phyloP scores from a whole-genome alignment of 306 rosid genomes.

The Comarum palustre region DNA sequence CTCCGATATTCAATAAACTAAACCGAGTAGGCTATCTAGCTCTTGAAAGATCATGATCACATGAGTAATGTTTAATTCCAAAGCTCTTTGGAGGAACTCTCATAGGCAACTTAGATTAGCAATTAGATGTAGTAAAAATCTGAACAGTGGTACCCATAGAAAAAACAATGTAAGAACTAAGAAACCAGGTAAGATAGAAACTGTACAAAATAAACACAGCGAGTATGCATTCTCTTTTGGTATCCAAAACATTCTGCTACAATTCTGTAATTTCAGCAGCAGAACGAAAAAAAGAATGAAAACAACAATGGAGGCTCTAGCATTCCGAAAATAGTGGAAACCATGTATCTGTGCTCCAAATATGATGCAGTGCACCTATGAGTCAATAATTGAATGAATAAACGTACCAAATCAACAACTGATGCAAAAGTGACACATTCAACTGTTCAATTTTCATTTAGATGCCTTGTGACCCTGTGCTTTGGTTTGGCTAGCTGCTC shows the following conservation, averaged over 20 bases:
- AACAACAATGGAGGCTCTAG: slow-evolving; percentile 5
- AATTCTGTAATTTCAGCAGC: not conserved
- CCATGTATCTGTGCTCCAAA: not conserved
- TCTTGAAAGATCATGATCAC: not conserved
- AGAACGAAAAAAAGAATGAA: not conserved
- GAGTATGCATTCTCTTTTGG: not conserved
- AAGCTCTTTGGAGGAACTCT: not conserved
- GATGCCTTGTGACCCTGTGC: slow-evolving; percentile 68
- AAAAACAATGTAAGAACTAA: not conserved
- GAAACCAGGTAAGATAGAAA: not conserved
- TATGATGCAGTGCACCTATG: slow-evolving; percentile 4
- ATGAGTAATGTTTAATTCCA: not conserved
- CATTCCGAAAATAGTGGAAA: slow-evolving; percentile 22
- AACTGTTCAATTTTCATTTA: slow-evolving; percentile 38
- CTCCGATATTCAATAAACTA: not conserved
- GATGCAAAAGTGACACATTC: not conserved
- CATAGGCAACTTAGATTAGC: not conserved
- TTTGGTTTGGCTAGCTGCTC: slow-evolving; percentile 65
- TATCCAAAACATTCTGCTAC: not conserved
- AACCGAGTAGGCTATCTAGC: not conserved
- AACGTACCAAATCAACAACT: not conserved
- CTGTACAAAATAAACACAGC: not conserved
- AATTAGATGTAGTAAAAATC: not conserved
- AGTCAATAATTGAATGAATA: slow-evolving; percentile 42
- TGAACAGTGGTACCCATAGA: not conserved